Conservation (phyloP, 23 red algal species). For the Gracilaria domingensis region DNA sequence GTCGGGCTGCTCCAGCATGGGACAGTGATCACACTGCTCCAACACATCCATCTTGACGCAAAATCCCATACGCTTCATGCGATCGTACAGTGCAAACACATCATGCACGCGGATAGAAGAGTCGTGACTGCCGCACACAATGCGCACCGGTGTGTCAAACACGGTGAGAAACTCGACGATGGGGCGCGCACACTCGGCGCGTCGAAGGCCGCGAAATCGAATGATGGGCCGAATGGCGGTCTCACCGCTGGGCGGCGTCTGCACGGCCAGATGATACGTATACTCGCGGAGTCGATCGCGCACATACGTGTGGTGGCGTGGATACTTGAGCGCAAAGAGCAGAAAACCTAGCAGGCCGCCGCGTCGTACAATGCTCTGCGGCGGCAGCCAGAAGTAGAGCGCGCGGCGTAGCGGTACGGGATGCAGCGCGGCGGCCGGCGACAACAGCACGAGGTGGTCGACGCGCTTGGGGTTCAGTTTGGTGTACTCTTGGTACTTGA, state of each 20-base stretch:
- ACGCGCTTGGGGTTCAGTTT: slow-evolving; percentile 36
- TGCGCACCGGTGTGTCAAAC: slow-evolving; percentile 61
- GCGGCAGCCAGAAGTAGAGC: slow-evolving; percentile 88
- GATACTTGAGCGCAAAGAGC: slow-evolving; percentile 80
- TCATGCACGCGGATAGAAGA: slow-evolving; percentile 72
- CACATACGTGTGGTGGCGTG: slow-evolving; percentile 61
- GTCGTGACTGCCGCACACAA: slow-evolving; percentile 83
- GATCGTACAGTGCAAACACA: slow-evolving; percentile 61
- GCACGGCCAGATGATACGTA: slow-evolving; percentile 84
- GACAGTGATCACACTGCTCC: slow-evolving; percentile 78
- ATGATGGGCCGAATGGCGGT: slow-evolving; percentile 76
- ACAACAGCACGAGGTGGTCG: slow-evolving; percentile 75
- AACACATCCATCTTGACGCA: slow-evolving; percentile 60
- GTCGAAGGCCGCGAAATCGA: slow-evolving; percentile 23
- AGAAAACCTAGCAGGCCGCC: slow-evolving; percentile 89
- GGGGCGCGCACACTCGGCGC: slow-evolving; percentile 54
- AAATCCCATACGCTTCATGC: slow-evolving; percentile 52
- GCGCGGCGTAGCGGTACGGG: slow-evolving; percentile 67
- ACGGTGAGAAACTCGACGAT: slow-evolving; percentile 42
- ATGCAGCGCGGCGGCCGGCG: slow-evolving; percentile 79
- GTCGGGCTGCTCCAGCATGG: slow-evolving; percentile 86
- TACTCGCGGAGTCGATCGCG: slow-evolving; percentile 71
- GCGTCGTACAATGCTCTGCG: slow-evolving; percentile 81
- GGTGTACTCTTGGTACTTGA: slow-evolving; percentile 81
- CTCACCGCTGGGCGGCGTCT: slow-evolving; percentile 76